phyloP scores from a whole-genome alignment of 331 rosid species.

The Erythrophleum ivorense region DNA sequence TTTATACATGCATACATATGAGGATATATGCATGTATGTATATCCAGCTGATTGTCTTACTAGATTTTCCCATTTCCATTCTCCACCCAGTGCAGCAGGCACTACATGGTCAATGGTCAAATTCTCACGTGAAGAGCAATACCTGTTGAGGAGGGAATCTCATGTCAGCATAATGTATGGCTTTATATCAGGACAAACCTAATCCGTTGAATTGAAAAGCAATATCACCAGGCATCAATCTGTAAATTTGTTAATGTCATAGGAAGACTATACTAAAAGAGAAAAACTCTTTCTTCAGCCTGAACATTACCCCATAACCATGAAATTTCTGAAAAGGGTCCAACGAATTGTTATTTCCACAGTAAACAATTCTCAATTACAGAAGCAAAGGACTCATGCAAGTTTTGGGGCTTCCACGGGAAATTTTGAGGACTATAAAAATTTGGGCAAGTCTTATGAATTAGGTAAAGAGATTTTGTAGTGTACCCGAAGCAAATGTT shows the following conservation, averaged over 20 bases:
- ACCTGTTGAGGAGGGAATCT: conserved; percentile 59
- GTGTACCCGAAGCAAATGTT: not conserved
- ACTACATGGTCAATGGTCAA: conserved; percentile 94
- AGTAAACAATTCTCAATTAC: not conserved
- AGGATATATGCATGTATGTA: not conserved
- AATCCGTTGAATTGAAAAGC: not conserved
- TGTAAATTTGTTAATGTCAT: not conserved
- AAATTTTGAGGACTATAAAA: not conserved
- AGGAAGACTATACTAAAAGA: conserved; percentile 1
- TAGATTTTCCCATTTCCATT: conserved; percentile 96
- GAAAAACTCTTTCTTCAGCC: conserved; percentile 9
- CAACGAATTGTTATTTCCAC: not conserved
- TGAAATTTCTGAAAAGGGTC: conserved; percentile 6
- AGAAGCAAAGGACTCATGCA: not conserved
- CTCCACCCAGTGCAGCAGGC: conserved; percentile 82
- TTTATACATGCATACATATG: not conserved
- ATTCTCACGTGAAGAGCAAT: conserved; percentile 78
- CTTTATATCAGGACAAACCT: conserved; percentile 20
- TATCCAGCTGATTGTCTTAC: conserved; percentile 46
- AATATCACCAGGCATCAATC: not conserved
- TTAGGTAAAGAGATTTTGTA: not conserved
- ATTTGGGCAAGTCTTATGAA: not conserved
- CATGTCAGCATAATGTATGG: conserved; percentile 37
- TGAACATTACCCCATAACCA: conserved; percentile 34
- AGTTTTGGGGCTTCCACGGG: not conserved